Evolutionary conservation across 768 basidiomycete genomes (phyloP), one percentile per base, ranked within the genome.

Genomic region (Xanthoconium purpureum): DNA sequence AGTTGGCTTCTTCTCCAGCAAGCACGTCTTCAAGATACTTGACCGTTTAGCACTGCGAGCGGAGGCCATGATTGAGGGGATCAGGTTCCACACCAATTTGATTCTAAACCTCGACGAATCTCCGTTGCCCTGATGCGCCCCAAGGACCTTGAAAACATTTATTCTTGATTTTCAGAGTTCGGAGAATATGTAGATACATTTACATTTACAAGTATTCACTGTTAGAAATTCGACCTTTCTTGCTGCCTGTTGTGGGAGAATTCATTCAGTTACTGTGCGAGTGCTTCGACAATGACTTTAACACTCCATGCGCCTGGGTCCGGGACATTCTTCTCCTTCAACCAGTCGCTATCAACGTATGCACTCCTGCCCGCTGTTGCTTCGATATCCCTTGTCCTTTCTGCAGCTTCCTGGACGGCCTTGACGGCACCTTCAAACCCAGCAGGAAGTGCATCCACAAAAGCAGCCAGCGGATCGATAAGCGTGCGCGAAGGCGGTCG

Each of bases 261-360:
- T 24, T 24, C 24, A 24, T 24, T 35, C 13, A 10, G 4, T 37
- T 17, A 37, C 35, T 48, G 32, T 35, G 55, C 55, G 42, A 89
- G 71, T 39, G 77, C 82, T 67, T 89, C 82, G 55, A 93, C 63
- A 54, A 92, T 82, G 10, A 80, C 78, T 65, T 87, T 89, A 53
- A 96, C 84, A 44, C 92, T 93, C 90, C 92, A 93, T 32, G 94
- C 94, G 37, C 94, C 94, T 0, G 94, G 93, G 73, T 98, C 94
- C 3, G 92, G 74, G 20, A 91, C 78, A 38, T 74, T 77, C 69
- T 87, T 78, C 52, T 78, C 73, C 67, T 75, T 83, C 52, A 95
- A 74, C 61, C 83, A 74, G 40, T 82, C 79, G 15, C 84, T 80
- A 58, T 87, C 89, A 38, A 96, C 83, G 73, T 98, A 98, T 3